A percentile compares a stretch with the other conserved stretches of the same genome.
Conservation (phyloP, 2,329 filamentous ascomycete species). For the Keithomyces neogunnii region DNA sequence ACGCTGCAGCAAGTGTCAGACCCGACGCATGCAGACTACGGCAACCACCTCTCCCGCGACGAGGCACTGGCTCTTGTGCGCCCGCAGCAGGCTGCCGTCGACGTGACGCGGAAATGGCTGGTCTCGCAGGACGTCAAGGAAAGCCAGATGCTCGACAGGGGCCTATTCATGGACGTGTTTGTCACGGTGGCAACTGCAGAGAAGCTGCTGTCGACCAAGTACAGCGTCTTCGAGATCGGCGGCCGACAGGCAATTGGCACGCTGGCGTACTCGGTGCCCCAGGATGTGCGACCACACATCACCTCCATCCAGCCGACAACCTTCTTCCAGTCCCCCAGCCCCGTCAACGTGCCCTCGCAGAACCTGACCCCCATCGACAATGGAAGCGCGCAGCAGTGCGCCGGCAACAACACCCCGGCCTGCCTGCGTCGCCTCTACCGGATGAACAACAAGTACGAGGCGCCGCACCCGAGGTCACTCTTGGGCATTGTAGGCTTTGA, state of each 20-base stretch:
- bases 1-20: constrained; percentile 40
- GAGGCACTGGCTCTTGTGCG: constrained; percentile 40
- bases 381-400: constrained; percentile 18
- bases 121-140: constrained; percentile 26
- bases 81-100: constrained; percentile 29
- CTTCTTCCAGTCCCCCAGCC: constrained; percentile 11
- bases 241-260: constrained; percentile 34
- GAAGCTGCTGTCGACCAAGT: constrained; percentile 37
- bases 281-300: constrained; percentile 18
- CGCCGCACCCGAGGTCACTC: constrained; percentile 49
- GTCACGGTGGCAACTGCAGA: constrained; percentile 32
- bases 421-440: constrained; percentile 38
- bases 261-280: constrained; percentile 30
- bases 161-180: constrained; percentile 32
- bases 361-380: background rate
- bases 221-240: constrained; percentile 24
- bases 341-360: background rate
- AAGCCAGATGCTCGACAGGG: constrained; percentile 24
- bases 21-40: constrained; percentile 36
- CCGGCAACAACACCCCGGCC: constrained; percentile 30
- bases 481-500: constrained; percentile 51
- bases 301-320: constrained; percentile 43
- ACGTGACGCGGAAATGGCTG: constrained; percentile 38
- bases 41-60: constrained; percentile 37
- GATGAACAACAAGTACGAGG: constrained; percentile 38